phyloP scores from a whole-genome alignment of 176 grass and related monocot species.

The Triticum dicoccoides region DNA sequence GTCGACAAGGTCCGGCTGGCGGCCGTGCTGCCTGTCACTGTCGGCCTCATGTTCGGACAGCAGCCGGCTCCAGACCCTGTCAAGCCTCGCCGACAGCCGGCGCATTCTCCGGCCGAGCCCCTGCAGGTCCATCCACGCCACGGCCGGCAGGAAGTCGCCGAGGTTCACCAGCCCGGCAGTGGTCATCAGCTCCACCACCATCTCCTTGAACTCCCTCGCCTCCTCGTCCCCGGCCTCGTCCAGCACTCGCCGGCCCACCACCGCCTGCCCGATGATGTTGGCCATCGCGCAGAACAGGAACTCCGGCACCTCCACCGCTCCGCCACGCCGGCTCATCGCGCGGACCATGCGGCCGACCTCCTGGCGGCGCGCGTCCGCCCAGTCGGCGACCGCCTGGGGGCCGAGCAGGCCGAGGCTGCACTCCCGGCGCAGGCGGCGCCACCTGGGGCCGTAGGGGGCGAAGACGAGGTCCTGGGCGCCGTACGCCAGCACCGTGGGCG shows the following conservation, averaged over 20 bases:
- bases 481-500: background rate
- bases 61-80: background rate
- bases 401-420: background rate
- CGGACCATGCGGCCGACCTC: background rate
- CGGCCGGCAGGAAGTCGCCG: background rate
- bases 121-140: constrained; percentile 1
- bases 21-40: background rate
- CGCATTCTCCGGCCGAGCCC: background rate
- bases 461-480: background rate
- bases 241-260: background rate
- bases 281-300: background rate
- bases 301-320: background rate
- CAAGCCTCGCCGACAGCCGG: background rate
- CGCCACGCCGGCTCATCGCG: background rate
- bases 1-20: background rate
- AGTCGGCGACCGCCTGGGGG: background rate
- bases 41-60: background rate
- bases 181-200: constrained; percentile 1
- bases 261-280: background rate
- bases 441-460: background rate
- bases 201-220: background rate
- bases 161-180: background rate
- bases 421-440: background rate
- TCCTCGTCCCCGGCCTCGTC: background rate
- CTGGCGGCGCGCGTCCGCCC: background rate